These are phyloP conservation scores for Pythium brachiatum DNA, from an alignment of 352 stramenopile species.

Conservation along the genomic window DNA sequence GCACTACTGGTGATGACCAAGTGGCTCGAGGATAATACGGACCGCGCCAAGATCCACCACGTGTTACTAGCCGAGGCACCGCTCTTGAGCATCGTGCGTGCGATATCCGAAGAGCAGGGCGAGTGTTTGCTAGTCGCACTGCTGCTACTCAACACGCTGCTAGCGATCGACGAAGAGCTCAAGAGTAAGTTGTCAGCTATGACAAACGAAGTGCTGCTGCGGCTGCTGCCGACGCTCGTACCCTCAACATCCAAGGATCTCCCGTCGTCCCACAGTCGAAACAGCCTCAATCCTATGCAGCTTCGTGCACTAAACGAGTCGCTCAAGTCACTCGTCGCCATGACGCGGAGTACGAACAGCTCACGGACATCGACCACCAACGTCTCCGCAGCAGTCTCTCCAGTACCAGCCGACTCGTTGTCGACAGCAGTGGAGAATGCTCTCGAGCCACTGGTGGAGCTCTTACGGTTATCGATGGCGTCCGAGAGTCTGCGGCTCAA, in stretches of 20 bases:
- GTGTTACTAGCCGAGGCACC: conserved; percentile 31
- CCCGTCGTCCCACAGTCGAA: background rate
- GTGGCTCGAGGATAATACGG: conserved; percentile 46
- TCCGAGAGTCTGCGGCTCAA: conserved; percentile 45
- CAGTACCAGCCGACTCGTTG: conserved; percentile 23
- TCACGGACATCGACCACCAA: background rate
- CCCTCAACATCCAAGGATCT: background rate
- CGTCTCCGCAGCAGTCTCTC: background rate
- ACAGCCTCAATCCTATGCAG: conserved; percentile 11
- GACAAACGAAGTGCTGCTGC: conserved; percentile 63
- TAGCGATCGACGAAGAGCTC: conserved; percentile 44
- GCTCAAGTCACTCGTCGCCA: conserved; percentile 47
- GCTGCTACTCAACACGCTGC: conserved; percentile 45
- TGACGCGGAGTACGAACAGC: conserved; percentile 29
- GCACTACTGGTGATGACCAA: conserved; percentile 39
- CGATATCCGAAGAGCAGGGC: conserved; percentile 44
- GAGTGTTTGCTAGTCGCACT: conserved; percentile 42
- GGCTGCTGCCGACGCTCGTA: conserved; percentile 36
- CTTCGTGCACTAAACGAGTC: conserved; percentile 34
- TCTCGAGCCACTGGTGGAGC: conserved; percentile 45
- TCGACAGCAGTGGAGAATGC: conserved; percentile 36
- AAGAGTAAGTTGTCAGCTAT: conserved; percentile 51
- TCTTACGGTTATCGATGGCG: conserved; percentile 29
- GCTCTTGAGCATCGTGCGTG: conserved; percentile 46
- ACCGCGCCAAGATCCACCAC: conserved; percentile 21